Evolutionary conservation across 2,329 filamentous ascomycete species (phyloP).

Genomic region (Aspergillus sp.): DNA sequence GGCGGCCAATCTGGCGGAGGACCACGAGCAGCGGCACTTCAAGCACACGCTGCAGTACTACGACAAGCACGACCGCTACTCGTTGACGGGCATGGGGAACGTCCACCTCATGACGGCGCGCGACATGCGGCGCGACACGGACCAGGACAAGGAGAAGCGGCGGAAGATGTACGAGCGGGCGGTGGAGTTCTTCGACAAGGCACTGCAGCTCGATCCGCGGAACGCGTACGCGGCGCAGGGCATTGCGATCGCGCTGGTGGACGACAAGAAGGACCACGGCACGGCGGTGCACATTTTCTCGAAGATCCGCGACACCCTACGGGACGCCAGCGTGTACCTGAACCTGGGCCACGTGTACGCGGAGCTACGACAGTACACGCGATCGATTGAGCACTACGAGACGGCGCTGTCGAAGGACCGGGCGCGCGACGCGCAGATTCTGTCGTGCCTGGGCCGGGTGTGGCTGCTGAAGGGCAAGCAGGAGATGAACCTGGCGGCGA

Average conservation of each 20-base stretch:
- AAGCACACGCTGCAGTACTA: conserved; percentile 92
- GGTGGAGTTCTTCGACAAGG: conserved; percentile 98
- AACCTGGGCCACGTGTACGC: conserved; percentile 93
- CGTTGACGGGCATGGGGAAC: conserved; percentile 95
- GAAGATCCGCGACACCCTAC: conserved; percentile 85
- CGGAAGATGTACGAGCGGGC: conserved; percentile 84
- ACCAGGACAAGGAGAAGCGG: conserved; percentile 86
- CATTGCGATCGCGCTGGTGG: conserved; percentile 87
- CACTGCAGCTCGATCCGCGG: conserved; percentile 86
- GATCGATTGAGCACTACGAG: conserved; percentile 94
- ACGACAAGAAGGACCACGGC: conserved; percentile 88
- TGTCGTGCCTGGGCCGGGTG: conserved; percentile 82
- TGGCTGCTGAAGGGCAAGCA: conserved; percentile 79
- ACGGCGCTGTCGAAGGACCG: conserved; percentile 75
- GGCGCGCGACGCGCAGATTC: conserved; percentile 73
- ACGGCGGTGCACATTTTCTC: conserved; percentile 83
- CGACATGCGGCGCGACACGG: conserved; percentile 90
- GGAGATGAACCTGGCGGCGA: conserved; percentile 61
- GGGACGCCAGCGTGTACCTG: conserved; percentile 82
- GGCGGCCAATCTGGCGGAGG: conserved; percentile 76
- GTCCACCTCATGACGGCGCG: conserved; percentile 83
- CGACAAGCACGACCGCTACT: conserved; percentile 98
- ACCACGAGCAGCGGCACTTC: conserved; percentile 89
- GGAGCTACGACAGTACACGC: conserved; percentile 84
- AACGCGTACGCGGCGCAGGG: conserved; percentile 97